Conservation (phyloP, 768 basidiomycete genomes). For the Panaeolus cyanescens region DNA sequence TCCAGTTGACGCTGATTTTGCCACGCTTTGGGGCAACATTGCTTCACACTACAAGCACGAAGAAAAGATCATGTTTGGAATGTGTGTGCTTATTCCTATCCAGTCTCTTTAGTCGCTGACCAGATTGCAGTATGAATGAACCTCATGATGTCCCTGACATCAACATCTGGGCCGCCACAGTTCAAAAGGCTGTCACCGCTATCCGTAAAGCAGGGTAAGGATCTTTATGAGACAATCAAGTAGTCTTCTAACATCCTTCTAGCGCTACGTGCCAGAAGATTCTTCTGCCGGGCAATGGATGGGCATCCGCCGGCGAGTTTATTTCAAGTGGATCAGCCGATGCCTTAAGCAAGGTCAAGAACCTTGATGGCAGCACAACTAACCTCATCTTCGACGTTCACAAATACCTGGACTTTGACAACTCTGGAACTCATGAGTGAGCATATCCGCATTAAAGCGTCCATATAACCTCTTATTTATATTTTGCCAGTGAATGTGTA, state of each 20-base stretch:
- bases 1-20: constrained; percentile 55
- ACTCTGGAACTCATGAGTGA: constrained; percentile 32
- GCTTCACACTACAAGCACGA: constrained; percentile 49
- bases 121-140: constrained; percentile 54
- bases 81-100: constrained; percentile 28
- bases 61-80: constrained; percentile 45
- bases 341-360: constrained; percentile 44
- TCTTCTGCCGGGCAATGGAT: constrained; percentile 61
- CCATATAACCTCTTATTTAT: too few species aligned
- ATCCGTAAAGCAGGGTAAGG: constrained; percentile 54
- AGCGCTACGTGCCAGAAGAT: constrained; percentile 58
- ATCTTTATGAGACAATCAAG: background rate
- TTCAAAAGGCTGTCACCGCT: constrained; percentile 63
- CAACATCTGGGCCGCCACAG: constrained; percentile 46
- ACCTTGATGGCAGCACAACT: constrained; percentile 44
- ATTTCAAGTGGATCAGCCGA: constrained; percentile 51
- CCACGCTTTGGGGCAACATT: constrained; percentile 51
- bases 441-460: too few species aligned
- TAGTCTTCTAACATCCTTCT: background rate
- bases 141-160: constrained; percentile 60
- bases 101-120: background rate
- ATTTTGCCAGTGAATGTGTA: constrained; percentile 46
- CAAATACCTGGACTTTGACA: constrained; percentile 61
- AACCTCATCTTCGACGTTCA: constrained; percentile 63
- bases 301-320: constrained; percentile 53